phyloP scores from a whole-genome alignment of 129 eudicot genomes.

The Saposhnikovia divaricata region DNA sequence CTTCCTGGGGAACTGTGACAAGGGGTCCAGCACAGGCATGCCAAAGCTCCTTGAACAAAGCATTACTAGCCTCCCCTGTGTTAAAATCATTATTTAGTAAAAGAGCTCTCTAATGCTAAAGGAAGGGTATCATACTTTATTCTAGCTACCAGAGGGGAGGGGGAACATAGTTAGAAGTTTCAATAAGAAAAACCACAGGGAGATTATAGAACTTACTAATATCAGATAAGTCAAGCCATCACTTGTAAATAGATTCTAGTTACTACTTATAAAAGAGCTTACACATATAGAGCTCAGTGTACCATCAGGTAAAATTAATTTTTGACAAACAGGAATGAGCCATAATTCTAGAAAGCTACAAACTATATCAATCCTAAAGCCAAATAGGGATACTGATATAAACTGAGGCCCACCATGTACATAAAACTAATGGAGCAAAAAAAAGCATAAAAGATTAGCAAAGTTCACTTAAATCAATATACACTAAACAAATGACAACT shows the following conservation, averaged over 20 bases:
- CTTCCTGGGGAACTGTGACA: conserved; percentile 78
- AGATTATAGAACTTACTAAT: neutral
- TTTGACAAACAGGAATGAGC: neutral
- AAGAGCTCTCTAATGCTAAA: neutral
- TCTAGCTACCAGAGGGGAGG: neutral
- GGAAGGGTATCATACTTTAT: neutral
- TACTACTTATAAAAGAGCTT: neutral
- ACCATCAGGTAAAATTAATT: neutral
- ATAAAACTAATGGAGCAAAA: neutral
- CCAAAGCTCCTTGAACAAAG: conserved; percentile 76
- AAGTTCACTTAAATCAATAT: neutral
- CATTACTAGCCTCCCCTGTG: conserved; percentile 34
- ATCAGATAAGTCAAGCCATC: neutral
- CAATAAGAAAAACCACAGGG: neutral
- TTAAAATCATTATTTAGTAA: conserved; percentile 7
- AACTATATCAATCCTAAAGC: neutral
- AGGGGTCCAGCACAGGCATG: conserved; percentile 96
- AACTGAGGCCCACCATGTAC: neutral
- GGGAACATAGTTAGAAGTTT: neutral
- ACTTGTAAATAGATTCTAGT: neutral
- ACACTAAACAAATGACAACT: neutral
- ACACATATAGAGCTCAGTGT: neutral
- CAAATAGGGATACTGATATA: neutral
- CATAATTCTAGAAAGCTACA: neutral
- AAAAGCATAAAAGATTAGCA: neutral